Percentiles rank a stretch among this genome's conserved stretches.
phyloP scores from a whole-genome alignment of 306 rosid genomes.

The Acacia acuminata region DNA sequence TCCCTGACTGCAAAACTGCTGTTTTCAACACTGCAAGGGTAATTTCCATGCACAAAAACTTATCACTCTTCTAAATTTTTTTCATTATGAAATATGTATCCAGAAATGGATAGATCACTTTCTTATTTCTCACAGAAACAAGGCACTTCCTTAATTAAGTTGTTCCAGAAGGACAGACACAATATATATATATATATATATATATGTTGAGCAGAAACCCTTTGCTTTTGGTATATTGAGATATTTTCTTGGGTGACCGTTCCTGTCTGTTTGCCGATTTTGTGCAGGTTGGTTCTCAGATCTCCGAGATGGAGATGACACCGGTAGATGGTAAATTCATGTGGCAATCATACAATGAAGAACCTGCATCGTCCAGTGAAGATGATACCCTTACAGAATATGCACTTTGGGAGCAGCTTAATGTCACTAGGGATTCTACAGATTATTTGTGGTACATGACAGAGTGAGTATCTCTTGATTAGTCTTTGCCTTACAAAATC shows the following conservation, averaged over 20 bases:
- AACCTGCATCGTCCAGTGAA: conserved; percentile 58
- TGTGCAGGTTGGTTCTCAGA: conserved; percentile 57
- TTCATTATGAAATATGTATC: not conserved
- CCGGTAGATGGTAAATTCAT: conserved; percentile 48
- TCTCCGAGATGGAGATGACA: conserved; percentile 58
- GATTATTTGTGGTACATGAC: conserved; percentile 98
- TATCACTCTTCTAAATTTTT: not conserved
- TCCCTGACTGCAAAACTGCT: conserved; percentile 87
- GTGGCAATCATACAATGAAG: conserved; percentile 82
- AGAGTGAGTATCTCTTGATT: conserved; percentile 63
- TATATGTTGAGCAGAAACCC: not conserved
- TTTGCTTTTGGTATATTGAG: not conserved
- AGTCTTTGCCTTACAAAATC: not conserved
- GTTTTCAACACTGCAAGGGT: conserved; percentile 91
- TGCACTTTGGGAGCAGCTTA: conserved; percentile 77
- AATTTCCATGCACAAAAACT: conserved; percentile 20
- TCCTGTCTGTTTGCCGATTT: conserved; percentile 19
- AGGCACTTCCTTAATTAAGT: not conserved
- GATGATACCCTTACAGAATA: conserved; percentile 48
- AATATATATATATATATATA: not conserved
- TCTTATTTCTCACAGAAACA: not conserved
- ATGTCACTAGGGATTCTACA: conserved; percentile 72
- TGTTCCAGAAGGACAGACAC: conserved; percentile 13
- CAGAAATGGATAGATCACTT: not conserved
- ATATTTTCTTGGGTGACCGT: not conserved